These are phyloP conservation scores for Nymphaea colorata DNA, from an alignment of 164 flowering plant genomes.

Conservation along the genomic window DNA sequence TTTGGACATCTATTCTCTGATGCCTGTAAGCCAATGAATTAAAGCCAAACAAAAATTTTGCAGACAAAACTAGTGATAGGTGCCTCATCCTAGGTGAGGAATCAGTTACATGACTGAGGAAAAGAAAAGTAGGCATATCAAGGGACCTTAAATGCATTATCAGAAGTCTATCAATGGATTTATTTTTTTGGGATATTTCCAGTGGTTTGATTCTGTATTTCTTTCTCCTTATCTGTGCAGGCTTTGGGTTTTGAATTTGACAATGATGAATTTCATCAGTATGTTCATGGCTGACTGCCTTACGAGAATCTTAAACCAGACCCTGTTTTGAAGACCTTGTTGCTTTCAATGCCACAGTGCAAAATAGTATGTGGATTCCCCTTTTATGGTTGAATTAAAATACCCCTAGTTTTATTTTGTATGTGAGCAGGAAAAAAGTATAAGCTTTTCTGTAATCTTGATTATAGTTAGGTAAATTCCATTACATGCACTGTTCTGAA, in stretches of 20 bases:
- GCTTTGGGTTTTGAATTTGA: conserved; percentile 78
- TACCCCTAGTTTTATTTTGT: neutral
- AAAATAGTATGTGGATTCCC: conserved; percentile 51
- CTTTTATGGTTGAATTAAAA: neutral
- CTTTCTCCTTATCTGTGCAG: conserved; percentile 22
- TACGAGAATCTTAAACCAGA: conserved; percentile 83
- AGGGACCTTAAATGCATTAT: no score
- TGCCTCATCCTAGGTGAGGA: no score
- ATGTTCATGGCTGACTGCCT: conserved; percentile 80
- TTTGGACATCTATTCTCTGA: no score
- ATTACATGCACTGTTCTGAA: no score
- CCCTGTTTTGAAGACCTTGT: conserved; percentile 55
- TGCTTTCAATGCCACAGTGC: conserved; percentile 75
- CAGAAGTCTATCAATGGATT: no score
- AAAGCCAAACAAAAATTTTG: no score
- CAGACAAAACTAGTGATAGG: no score
- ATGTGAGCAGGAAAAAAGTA: neutral
- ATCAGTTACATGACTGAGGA: no score
- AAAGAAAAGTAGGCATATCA: no score
- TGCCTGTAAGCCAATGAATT: no score
- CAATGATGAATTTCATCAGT: conserved; percentile 70
- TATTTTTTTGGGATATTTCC: no score
- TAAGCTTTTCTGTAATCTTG: neutral
- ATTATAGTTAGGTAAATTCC: neutral
- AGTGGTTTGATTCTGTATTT: no score